phyloP scores from a whole-genome alignment of 139 green algal species.

The Coelastrella sp. region DNA sequence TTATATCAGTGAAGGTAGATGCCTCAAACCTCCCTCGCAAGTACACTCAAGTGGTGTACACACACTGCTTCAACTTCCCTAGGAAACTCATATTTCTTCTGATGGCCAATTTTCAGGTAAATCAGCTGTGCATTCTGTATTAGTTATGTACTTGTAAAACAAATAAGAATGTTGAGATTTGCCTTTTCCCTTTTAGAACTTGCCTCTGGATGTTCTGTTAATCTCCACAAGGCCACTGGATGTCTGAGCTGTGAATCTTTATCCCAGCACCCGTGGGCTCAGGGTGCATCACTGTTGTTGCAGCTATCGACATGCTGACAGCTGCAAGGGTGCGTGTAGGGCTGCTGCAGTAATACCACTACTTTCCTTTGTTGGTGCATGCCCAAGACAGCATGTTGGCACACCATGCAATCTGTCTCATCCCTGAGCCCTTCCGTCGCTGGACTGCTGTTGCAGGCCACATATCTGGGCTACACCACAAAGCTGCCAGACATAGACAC shows the following conservation, averaged over 20 bases:
- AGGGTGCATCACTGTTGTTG: no score
- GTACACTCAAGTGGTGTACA: conserved; percentile 65
- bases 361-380: not conserved
- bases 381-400: not conserved
- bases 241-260: not conserved
- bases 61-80: conserved; percentile 79
- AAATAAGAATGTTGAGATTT: not conserved
- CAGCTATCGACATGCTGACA: no score
- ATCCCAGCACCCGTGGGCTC: no score
- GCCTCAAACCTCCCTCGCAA: conserved; percentile 45
- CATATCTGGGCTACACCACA: conserved; percentile 58
- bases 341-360: not conserved
- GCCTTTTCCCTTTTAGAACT: not conserved
- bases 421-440: not conserved
- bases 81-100: conserved; percentile 86
- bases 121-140: not conserved
- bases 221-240: not conserved
- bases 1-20: conserved; percentile 43
- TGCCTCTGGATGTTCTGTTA: not conserved
- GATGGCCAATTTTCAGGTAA: conserved; percentile 65
- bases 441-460: conserved; percentile 44
- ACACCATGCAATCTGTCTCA: not conserved
- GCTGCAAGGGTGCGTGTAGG: no score
- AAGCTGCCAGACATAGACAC: conserved; percentile 73
- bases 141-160: not conserved